phyloP scores from a whole-genome alignment of 148 eudicot genomes.

The Spergularia marina region DNA sequence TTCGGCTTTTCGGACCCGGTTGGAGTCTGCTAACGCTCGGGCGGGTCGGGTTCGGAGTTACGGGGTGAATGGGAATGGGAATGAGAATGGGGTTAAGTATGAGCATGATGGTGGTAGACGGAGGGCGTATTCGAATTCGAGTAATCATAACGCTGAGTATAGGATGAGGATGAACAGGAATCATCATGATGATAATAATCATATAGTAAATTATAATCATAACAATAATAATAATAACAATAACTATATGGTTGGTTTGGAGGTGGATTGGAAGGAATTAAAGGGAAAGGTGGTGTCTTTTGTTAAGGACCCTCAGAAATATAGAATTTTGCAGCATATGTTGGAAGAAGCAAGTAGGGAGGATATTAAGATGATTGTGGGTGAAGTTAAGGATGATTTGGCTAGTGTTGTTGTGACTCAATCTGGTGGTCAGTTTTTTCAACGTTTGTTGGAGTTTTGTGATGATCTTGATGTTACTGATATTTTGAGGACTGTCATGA shows the following conservation, averaged over 20 bases:
- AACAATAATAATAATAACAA: neutral
- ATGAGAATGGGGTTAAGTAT: too few species aligned
- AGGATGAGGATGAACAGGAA: too few species aligned
- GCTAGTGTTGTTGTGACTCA: constrained; percentile 28
- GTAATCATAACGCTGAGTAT: too few species aligned
- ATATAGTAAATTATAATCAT: neutral
- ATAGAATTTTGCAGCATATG: constrained; percentile 24
- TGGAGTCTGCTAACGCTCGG: too few species aligned
- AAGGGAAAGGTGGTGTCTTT: constrained; percentile 3
- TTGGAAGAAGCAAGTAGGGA: constrained; percentile 23
- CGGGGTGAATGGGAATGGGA: too few species aligned
- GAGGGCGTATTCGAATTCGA: too few species aligned
- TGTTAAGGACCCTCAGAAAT: constrained; percentile 29
- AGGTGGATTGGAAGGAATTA: constrained; percentile 1
- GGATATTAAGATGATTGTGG: constrained; percentile 29
- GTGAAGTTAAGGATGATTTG: constrained; percentile 33
- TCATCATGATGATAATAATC: neutral
- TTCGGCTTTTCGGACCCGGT: too few species aligned
- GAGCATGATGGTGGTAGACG: too few species aligned
- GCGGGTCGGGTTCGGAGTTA: too few species aligned
- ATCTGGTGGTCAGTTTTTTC: constrained; percentile 34
- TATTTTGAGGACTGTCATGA: constrained; percentile 24
- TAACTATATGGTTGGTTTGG: neutral
- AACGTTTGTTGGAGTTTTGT: constrained; percentile 31
- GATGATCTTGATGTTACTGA: constrained; percentile 27